A percentile compares a stretch with the other conserved stretches of the same genome.
These are phyloP conservation scores for Leccinum disarticulatum DNA, from an alignment of 768 basidiomycete genomes.

Conservation along the genomic window DNA sequence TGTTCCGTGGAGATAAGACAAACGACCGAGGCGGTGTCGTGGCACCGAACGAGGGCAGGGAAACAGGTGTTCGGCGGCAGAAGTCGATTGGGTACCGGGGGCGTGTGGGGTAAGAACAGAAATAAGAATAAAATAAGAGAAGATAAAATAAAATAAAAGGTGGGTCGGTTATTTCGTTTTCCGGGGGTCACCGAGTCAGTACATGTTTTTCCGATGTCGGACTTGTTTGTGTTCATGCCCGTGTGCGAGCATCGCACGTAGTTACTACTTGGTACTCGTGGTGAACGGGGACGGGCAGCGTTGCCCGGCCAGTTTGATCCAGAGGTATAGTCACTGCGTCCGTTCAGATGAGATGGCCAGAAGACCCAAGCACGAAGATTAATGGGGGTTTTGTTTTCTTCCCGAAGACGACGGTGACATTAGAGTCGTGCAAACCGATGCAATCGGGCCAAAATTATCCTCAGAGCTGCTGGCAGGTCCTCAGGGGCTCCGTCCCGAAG, in stretches of 20 bases:
- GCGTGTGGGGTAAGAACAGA: neutral
- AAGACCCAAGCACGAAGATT: neutral
- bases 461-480: neutral
- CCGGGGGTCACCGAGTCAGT: too few relatives aligned
- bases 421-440: neutral
- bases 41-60: neutral
- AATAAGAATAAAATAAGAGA: neutral
- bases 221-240: neutral
- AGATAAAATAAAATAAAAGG: neutral
- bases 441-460: neutral
- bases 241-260: neutral
- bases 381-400: neutral
- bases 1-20: constrained; percentile 8
- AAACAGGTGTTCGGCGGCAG: neutral
- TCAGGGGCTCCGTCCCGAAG: neutral
- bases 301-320: neutral
- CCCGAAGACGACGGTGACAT: neutral
- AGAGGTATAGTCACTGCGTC: neutral
- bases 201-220: neutral
- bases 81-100: neutral
- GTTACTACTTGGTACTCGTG: neutral
- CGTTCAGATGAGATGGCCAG: neutral
- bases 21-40: constrained; percentile 3
- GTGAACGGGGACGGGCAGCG: neutral
- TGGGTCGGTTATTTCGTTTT: neutral